phyloP scores from a whole-genome alignment of 176 grass and related monocot genomes.

The Ensete ventricosum region DNA sequence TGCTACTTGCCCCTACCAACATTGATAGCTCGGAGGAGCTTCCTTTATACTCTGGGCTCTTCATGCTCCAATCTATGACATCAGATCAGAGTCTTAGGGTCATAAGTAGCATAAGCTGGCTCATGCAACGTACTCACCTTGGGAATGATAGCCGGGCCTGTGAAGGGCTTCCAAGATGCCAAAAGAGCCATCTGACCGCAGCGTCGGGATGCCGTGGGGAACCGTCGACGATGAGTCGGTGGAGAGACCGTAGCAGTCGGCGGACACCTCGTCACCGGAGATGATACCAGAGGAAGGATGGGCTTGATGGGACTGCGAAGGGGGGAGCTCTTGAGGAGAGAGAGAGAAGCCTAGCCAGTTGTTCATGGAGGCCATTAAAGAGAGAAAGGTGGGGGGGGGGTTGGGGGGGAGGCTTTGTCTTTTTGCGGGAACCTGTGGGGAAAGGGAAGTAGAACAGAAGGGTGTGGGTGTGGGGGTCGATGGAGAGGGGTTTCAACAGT shows the following conservation, averaged over 20 bases:
- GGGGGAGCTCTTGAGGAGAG: conserved; percentile 32
- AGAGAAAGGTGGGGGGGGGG: neutral
- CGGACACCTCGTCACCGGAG: neutral
- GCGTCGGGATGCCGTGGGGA: neutral
- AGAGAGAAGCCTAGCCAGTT: conserved; percentile 60
- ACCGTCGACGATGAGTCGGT: neutral
- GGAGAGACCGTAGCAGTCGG: conserved; percentile 20
- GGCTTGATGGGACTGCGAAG: conserved; percentile 1
- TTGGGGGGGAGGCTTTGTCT: neutral
- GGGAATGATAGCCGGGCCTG: conserved; percentile 11
- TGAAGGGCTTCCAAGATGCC: conserved; percentile 25
- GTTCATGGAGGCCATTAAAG: conserved; percentile 44
- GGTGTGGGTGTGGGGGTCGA: neutral
- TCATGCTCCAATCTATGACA: conserved; percentile 33
- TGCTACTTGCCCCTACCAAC: conserved; percentile 20
- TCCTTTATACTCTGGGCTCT: conserved; percentile 14
- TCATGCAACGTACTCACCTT: neutral
- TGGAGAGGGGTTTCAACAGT: conserved; percentile 3
- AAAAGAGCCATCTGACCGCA: conserved; percentile 26
- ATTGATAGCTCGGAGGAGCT: conserved; percentile 38
- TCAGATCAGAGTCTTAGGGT: neutral
- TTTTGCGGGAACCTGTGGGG: conserved; percentile 13
- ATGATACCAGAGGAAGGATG: conserved; percentile 7
- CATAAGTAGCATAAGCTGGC: neutral
- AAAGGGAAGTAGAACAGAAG: conserved; percentile 8